phyloP scores from a whole-genome alignment of 805 yeast genomes.

The Lachancea sp. region DNA sequence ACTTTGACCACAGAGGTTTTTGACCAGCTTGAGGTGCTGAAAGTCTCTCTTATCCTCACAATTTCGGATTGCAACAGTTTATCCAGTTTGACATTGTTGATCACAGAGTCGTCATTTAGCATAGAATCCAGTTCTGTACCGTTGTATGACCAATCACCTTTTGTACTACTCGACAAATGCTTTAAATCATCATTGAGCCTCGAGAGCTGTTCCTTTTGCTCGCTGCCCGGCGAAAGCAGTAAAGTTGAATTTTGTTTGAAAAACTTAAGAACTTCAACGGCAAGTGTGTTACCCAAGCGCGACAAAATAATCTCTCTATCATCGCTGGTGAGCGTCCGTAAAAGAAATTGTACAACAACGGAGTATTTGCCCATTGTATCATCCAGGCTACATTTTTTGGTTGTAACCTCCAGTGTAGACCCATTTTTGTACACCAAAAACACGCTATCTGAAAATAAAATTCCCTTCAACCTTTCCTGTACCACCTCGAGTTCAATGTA shows the following conservation, averaged over 20 bases:
- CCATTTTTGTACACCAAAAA: constrained; percentile 8
- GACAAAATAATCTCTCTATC: constrained; percentile 1
- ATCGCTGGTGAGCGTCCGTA: neutral
- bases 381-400: neutral
- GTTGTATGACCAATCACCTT: constrained; percentile 14
- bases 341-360: constrained; percentile 1
- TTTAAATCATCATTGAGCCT: constrained; percentile 11
- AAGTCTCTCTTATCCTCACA: constrained; percentile 13
- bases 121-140: constrained; percentile 15
- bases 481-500: constrained; percentile 14
- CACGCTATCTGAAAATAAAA: constrained; percentile 14
- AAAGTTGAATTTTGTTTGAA: constrained; percentile 17
- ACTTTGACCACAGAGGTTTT: neutral
- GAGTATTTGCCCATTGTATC: neutral
- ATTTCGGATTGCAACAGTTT: constrained; percentile 18
- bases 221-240: constrained; percentile 11
- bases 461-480: constrained; percentile 13
- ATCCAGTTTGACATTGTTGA: constrained; percentile 23
- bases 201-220: constrained; percentile 8
- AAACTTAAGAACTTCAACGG: constrained; percentile 21
- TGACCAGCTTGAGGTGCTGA: constrained; percentile 12
- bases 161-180: constrained; percentile 9
- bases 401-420: neutral
- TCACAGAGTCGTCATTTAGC: constrained; percentile 19
- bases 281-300: constrained; percentile 15